phyloP scores from a whole-genome alignment of 2,329 filamentous ascomycete species.

The Dendrostoma leiphaemia region DNA sequence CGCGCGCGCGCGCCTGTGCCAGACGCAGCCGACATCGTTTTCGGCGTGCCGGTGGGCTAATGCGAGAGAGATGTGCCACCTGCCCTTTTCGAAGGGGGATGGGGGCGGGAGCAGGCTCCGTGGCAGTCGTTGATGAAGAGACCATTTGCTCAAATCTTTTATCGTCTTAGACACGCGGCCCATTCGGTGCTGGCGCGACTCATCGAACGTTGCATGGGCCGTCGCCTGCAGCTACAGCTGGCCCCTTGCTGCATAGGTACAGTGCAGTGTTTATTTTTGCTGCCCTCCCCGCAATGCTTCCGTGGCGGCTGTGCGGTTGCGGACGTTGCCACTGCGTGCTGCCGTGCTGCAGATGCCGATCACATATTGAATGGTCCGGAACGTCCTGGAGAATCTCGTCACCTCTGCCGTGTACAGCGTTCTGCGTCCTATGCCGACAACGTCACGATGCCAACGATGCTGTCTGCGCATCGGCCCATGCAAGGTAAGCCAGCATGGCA shows the following conservation, averaged over 20 bases:
- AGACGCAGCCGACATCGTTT: constrained; percentile 8
- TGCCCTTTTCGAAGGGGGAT: background rate
- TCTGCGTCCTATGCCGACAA: background rate
- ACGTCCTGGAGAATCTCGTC: too few species aligned
- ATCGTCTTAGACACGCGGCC: background rate
- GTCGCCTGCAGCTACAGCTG: too few species aligned
- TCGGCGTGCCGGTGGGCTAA: constrained; percentile 6
- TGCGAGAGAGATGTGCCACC: background rate
- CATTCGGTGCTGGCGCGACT: background rate
- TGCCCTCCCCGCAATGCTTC: background rate
- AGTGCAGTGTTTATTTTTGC: background rate
- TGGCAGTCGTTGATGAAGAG: too few species aligned
- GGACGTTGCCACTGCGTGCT: too few species aligned
- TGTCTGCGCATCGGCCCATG: background rate
- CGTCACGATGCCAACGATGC: background rate
- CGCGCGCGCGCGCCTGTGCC: background rate
- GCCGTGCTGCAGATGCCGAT: too few species aligned
- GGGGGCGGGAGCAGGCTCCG: background rate
- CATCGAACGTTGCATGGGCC: too few species aligned
- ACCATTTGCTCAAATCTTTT: too few species aligned
- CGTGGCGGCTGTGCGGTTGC: too few species aligned
- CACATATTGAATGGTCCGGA: too few species aligned
- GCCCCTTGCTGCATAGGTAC: background rate
- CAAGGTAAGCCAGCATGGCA: background rate
- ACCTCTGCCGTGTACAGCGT: too few species aligned